Percentiles rank a stretch among this genome's conserved stretches.
Conservation (phyloP, 805 yeast genomes). For the Spencermartinsiella europaea region DNA sequence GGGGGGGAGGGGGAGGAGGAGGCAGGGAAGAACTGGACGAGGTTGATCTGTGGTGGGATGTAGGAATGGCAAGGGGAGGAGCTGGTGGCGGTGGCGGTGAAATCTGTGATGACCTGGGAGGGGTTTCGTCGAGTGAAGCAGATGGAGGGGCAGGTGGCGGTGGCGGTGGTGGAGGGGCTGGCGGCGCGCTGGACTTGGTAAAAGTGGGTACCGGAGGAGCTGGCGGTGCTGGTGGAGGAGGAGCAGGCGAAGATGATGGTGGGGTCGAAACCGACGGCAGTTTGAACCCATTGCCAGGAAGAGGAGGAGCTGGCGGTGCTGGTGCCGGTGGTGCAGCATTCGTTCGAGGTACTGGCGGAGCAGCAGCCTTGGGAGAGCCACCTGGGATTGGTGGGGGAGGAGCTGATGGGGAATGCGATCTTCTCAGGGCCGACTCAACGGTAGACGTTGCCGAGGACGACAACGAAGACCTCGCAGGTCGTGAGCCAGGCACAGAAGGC, state of each 20-base stretch:
- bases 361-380: background rate
- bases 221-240: slow-evolving; percentile 32
- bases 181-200: slow-evolving; percentile 5
- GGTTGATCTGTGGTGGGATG: slow-evolving; percentile 12
- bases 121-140: slow-evolving; percentile 24
- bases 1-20: slow-evolving; percentile 16
- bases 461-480: slow-evolving; percentile 13
- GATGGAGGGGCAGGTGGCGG: slow-evolving; percentile 25
- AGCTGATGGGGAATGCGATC: slow-evolving; percentile 12
- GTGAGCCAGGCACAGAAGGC: slow-evolving; percentile 5
- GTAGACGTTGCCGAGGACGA: slow-evolving; percentile 14
- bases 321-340: slow-evolving; percentile 16
- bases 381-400: slow-evolving; percentile 17
- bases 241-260: slow-evolving; percentile 25
- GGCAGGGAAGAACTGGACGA: slow-evolving; percentile 25
- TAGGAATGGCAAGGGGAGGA: slow-evolving; percentile 10
- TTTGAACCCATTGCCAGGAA: slow-evolving; percentile 1
- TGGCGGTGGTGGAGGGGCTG: slow-evolving; percentile 27
- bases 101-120: slow-evolving; percentile 24
- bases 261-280: slow-evolving; percentile 6
- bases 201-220: slow-evolving; percentile 22
- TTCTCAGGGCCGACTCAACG: slow-evolving; percentile 3
- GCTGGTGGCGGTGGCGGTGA: slow-evolving; percentile 22
- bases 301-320: slow-evolving; percentile 10
- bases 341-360: slow-evolving; percentile 3